Conservation (phyloP, 345 rosid genomes). For the Gossypioides kirkii region DNA sequence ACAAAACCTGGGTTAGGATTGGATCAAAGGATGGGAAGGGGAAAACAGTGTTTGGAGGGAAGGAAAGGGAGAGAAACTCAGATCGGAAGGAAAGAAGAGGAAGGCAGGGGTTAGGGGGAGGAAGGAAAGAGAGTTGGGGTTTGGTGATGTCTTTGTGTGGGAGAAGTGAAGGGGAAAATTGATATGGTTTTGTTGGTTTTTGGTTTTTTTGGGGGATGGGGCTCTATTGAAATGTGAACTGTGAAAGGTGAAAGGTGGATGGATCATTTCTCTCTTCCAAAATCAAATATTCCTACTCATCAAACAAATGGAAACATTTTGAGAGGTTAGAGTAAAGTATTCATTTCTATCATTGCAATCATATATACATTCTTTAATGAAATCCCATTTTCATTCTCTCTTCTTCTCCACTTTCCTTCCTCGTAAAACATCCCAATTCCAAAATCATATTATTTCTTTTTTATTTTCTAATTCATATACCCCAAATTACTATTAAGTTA, state of each 20-base stretch:
- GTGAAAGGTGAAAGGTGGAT: constrained; percentile 10
- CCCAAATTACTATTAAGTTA: too few relatives aligned
- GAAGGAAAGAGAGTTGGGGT: constrained; percentile 17
- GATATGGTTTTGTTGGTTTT: constrained; percentile 16
- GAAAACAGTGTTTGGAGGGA: constrained; percentile 11
- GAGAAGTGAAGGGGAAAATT: constrained; percentile 9
- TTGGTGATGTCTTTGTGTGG: constrained; percentile 34
- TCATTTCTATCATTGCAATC: background rate
- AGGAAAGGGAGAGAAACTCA: constrained; percentile 21
- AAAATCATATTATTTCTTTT: too few relatives aligned
- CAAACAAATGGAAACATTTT: background rate
- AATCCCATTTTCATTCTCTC: background rate
- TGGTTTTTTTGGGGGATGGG: background rate
- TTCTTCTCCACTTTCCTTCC: too few relatives aligned
- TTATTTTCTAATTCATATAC: too few relatives aligned
- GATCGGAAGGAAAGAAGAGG: constrained; percentile 35
- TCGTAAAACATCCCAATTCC: too few relatives aligned
- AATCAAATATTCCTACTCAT: background rate
- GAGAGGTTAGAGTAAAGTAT: constrained; percentile 3
- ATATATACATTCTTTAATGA: background rate
- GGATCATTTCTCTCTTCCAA: background rate
- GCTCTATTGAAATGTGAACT: background rate
- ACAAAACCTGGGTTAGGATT: constrained; percentile 12
- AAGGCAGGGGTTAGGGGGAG: constrained; percentile 14
- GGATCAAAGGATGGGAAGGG: background rate